phyloP scores from a whole-genome alignment of 2,329 filamentous ascomycete genomes.

The Colletotrichum somersetense region DNA sequence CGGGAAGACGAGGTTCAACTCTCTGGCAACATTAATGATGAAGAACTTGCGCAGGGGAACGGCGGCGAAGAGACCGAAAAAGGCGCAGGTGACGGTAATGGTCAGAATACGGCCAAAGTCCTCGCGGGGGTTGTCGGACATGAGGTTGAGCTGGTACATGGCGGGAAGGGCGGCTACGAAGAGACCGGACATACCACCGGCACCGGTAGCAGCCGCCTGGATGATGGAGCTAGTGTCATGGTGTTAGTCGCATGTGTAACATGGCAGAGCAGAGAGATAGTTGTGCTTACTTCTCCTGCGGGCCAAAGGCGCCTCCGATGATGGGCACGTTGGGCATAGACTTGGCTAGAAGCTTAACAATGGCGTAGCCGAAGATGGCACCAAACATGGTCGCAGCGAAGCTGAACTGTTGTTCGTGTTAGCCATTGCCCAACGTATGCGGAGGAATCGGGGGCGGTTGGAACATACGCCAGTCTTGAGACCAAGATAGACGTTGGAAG shows the following conservation, averaged over 20 bases:
- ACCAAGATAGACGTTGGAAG: constrained; percentile 72
- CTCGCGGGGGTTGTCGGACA: constrained; percentile 61
- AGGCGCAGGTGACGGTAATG: constrained; percentile 71
- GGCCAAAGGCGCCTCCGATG: constrained; percentile 67
- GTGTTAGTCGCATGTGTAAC: neutral
- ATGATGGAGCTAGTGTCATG: constrained; percentile 55
- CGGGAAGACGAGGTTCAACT: constrained; percentile 71
- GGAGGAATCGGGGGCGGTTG: no score
- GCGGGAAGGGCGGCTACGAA: constrained; percentile 74
- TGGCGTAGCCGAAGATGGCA: constrained; percentile 70
- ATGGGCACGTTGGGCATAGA: constrained; percentile 58
- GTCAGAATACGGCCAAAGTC: constrained; percentile 71
- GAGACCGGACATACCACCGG: constrained; percentile 67
- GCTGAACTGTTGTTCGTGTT: constrained; percentile 50
- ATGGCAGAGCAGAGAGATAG: neutral
- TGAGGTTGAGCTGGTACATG: constrained; percentile 67
- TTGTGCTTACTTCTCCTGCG: constrained; percentile 67
- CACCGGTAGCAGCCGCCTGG: constrained; percentile 70
- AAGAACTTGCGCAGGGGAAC: constrained; percentile 76
- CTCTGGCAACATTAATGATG: constrained; percentile 73
- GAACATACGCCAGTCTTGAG: constrained; percentile 58
- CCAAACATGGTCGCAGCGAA: constrained; percentile 62
- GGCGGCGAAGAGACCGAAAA: constrained; percentile 74
- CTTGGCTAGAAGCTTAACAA: constrained; percentile 63
- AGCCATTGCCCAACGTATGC: neutral